phyloP scores from a whole-genome alignment of 2,329 filamentous ascomycete species.

The Mycosphaerella sp. region DNA sequence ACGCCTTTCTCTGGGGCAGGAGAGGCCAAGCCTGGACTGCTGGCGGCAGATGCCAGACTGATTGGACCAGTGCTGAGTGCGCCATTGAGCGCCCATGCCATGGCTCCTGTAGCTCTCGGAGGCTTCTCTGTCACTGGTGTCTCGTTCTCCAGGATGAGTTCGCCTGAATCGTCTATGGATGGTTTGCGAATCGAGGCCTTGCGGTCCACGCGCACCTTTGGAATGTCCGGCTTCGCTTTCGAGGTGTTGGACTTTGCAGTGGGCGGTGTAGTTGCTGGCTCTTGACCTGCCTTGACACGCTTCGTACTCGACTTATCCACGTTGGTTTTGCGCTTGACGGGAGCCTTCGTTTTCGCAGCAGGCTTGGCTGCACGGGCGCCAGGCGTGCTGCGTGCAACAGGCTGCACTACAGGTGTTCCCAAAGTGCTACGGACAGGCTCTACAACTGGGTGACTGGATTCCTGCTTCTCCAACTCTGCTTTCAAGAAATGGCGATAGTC shows the following conservation, averaged over 20 bases:
- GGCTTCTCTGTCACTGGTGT: constrained; percentile 26
- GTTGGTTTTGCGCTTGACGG: constrained; percentile 22
- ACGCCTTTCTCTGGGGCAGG: constrained; percentile 20
- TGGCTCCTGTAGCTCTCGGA: constrained; percentile 17
- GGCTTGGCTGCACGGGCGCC: constrained; percentile 16
- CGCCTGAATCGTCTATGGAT: constrained; percentile 30
- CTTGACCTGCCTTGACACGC: constrained; percentile 27
- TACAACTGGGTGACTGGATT: constrained; percentile 9
- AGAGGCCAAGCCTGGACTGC: constrained; percentile 28
- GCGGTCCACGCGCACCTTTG: constrained; percentile 27
- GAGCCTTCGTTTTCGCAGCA: constrained; percentile 11
- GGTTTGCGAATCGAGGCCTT: constrained; percentile 27
- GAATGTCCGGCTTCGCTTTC: constrained; percentile 17
- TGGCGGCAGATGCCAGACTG: constrained; percentile 40
- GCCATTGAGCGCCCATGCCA: constrained; percentile 29
- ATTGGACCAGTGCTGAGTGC: constrained; percentile 39
- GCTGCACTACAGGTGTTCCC: constrained; percentile 20
- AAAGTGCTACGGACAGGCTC: constrained; percentile 22
- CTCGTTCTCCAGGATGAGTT: constrained; percentile 33
- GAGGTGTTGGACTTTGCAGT: constrained; percentile 6
- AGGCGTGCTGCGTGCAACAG: constrained; percentile 20
- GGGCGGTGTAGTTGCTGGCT: constrained; percentile 12
- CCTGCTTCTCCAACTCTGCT: constrained; percentile 26
- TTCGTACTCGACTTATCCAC: constrained; percentile 24
- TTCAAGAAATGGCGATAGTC: constrained; percentile 46